These are phyloP conservation scores for Rubus idaeus DNA, from an alignment of 306 rosid species.

Conservation along the genomic window DNA sequence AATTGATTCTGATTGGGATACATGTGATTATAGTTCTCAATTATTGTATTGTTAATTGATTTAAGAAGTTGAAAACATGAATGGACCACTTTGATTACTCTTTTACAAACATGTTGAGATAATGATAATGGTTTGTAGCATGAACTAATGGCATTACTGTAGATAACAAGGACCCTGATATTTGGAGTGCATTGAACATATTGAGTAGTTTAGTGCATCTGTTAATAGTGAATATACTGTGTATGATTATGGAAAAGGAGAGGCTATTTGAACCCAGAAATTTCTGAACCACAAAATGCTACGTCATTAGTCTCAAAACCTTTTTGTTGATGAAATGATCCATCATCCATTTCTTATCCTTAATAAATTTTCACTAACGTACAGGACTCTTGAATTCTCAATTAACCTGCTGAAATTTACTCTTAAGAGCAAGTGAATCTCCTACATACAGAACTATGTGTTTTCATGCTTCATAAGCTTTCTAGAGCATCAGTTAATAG, in stretches of 20 bases:
- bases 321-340: not conserved
- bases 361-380: not conserved
- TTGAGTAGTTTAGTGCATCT: not conserved
- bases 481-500: too few species aligned
- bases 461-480: too few species aligned
- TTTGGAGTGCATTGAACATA: not conserved
- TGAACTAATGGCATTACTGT: not conserved
- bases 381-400: not conserved
- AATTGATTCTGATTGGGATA: not conserved
- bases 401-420: too few species aligned
- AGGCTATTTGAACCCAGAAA: not conserved
- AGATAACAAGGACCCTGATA: too few species aligned
- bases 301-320: not conserved
- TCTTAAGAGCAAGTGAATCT: too few species aligned
- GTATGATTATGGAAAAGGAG: not conserved
- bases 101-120: not conserved
- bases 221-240: not conserved
- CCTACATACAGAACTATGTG: too few species aligned
- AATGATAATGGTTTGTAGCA: not conserved
- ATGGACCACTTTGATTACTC: not conserved
- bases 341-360: not conserved
- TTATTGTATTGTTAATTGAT: not conserved
- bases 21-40: not conserved
- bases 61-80: not conserved
- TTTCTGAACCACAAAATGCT: not conserved